phyloP scores from a whole-genome alignment of 2,329 filamentous ascomycete genomes.

The Dactylellina drechsleri region DNA sequence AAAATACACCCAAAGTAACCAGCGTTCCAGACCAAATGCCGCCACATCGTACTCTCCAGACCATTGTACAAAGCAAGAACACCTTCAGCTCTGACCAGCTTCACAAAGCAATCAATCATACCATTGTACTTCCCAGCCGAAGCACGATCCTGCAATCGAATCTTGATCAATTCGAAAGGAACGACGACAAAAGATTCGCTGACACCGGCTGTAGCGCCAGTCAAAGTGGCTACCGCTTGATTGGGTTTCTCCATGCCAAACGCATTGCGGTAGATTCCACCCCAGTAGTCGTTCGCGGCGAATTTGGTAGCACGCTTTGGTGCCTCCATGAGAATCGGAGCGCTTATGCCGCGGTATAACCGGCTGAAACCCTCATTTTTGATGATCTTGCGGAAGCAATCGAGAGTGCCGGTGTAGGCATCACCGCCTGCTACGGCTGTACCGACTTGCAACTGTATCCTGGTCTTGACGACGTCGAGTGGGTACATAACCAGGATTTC shows the following conservation, averaged over 20 bases:
- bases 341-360: constrained; percentile 93
- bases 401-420: constrained; percentile 93
- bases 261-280: constrained; percentile 85
- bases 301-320: constrained; percentile 98
- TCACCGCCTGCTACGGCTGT: constrained; percentile 74
- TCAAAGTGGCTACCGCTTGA: constrained; percentile 85
- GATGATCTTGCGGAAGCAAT: constrained; percentile 98
- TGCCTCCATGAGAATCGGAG: constrained; percentile 97
- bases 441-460: constrained; percentile 90
- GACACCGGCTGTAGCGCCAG: constrained; percentile 91
- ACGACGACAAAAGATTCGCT: constrained; percentile 98
- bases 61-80: constrained; percentile 92
- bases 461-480: constrained; percentile 96
- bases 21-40: constrained; percentile 91
- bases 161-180: constrained; percentile 98
- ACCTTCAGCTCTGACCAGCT: constrained; percentile 86
- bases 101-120: constrained; percentile 80
- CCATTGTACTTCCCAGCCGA: constrained; percentile 88
- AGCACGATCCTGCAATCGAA: constrained; percentile 93
- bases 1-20: constrained; percentile 99
- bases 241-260: constrained; percentile 90
- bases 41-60: constrained; percentile 95
- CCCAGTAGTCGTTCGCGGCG: constrained; percentile 98
- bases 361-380: constrained; percentile 91
- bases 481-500: constrained; percentile 84